Base-by-base conservation (phyloP, 2,329 filamentous ascomycete genomes). In the Fusarium brachygibbosum region DNA sequence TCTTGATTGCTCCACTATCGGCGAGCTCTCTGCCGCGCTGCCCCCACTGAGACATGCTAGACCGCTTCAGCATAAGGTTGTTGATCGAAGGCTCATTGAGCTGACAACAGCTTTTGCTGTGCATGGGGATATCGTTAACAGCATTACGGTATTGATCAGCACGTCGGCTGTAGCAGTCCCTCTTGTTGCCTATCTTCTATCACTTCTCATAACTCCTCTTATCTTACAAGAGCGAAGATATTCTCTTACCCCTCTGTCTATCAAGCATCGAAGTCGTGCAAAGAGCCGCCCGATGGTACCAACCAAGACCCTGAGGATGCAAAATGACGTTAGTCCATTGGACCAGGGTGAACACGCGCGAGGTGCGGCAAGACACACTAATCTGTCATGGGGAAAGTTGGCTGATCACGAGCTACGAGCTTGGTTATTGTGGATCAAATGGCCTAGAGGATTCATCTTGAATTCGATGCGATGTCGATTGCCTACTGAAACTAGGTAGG, bases 351-450 rank as follows among this genome's bases (percentile, higher is more conserved):
- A 66, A 64, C 72, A 74, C 72, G 69, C 71, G 72, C 64, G 44
- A 66, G 41, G 40, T 48, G 50, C 63, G 53, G 56, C 60, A 55
- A 63, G 68, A 66, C 60, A 63, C 68, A 56, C 72, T 74, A 74
- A 49, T 35, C 63, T 55, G 52, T 44, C 42, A 55, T 50, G 44
- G 72, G 72, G 52, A 55, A 55, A 46, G 45, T 42, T 61, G 29
- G 45, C 19, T 58, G 70, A 73, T 74, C 72, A 74, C 70, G 66
- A 72, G 72, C 71, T 44, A 60, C 40, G 56, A 72, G 63, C 62
- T 71, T 68, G 63, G 48, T 48, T 57, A 38, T 54, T 61, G 71
- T 69, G 71, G 71, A 62, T 52, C 67, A 62, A 42, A 49, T 17
- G 28, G 51, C 53, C 58, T 60, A 61, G 35, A 58, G 29, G 17